Conservation (phyloP, 352 stramenopile species). For the Peronosclerospora sorghi region DNA sequence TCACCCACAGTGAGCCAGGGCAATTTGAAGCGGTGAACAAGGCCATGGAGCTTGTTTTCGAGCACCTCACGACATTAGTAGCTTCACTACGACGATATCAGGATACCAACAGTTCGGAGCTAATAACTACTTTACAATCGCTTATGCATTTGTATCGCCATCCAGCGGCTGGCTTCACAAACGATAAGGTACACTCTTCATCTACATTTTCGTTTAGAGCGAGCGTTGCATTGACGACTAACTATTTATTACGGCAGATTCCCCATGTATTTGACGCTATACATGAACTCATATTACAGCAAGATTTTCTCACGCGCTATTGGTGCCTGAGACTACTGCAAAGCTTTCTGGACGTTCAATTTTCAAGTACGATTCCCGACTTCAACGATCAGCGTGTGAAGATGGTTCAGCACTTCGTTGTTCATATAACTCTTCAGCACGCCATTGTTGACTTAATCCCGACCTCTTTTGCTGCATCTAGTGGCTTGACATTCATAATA, state of each 20-base stretch:
- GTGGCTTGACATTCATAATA: constrained; percentile 5
- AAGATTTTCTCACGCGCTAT: constrained; percentile 51
- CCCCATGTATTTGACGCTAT: constrained; percentile 38
- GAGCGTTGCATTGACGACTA: constrained; percentile 1
- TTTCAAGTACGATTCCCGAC: constrained; percentile 15
- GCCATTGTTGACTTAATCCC: constrained; percentile 50
- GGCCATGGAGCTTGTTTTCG: constrained; percentile 34
- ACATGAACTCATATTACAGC: constrained; percentile 42
- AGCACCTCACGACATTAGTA: constrained; percentile 31
- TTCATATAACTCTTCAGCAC: constrained; percentile 33
- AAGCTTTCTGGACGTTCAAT: constrained; percentile 35
- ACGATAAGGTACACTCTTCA: constrained; percentile 20
- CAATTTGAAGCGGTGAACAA: constrained; percentile 30
- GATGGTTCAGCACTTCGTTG: constrained; percentile 45
- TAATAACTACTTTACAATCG: constrained; percentile 39
- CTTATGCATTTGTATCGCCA: constrained; percentile 37
- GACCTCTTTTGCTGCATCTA: constrained; percentile 27
- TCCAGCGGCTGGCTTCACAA: constrained; percentile 28
- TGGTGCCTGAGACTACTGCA: constrained; percentile 61
- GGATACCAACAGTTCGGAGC: constrained; percentile 23
- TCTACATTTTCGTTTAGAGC: not conserved
- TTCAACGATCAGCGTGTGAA: constrained; percentile 32
- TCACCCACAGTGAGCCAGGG: constrained; percentile 15
- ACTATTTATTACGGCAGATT: constrained; percentile 16
- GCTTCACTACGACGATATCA: constrained; percentile 24